Base-by-base conservation (phyloP, 805 yeast species). In the Torulaspora indica region DNA sequence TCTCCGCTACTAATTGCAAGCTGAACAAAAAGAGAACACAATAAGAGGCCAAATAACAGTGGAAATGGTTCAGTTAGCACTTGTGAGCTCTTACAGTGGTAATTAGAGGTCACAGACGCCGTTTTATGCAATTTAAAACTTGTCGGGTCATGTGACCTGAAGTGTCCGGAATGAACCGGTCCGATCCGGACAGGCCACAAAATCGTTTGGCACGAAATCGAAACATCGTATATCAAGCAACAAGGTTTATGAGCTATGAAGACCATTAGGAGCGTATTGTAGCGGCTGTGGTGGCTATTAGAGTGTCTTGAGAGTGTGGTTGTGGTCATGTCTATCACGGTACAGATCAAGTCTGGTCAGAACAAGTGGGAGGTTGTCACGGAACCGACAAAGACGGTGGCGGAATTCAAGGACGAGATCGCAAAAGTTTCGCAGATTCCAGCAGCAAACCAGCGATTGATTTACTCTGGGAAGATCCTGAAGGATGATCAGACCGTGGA, bases 381-480 rank as follows among this genome's bases (percentile, higher is more conserved):
- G 23, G 70, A 75, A 14, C 63, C 78, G 0, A 52, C 74, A 12
- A 62, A 73, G 35, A 79, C 90, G 1, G 79, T 91, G 27, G 68
- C 71, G 17, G 85, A 82, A 48, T 73, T 91, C 53, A 91, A 91
- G 66, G 74, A 73, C 29, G 71, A 71, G 52, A 72, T 91, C 40
- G 81, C 81, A 20, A 69, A 71, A 15, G 75, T 72, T 47, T 67
- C 89, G 5, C 82, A 78, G 17, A 72, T 89, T 35, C 82, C 95
- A 4, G 79, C 78, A 1, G 83, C 75, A n/a, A 77, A 83, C 48
- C 98, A 90, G 68, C 76, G 98, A 47, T 74, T 91, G 61, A 90
- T 91, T 59, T 91, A 85, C 69, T 85, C 96, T 2, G 98, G 98
- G 32, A 83, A 91, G 54, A 95, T 93, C 27, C 75, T 91, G 60